These are phyloP conservation scores for Mrakia frigida DNA, from an alignment of 768 basidiomycete genomes.

Conservation along the genomic window DNA sequence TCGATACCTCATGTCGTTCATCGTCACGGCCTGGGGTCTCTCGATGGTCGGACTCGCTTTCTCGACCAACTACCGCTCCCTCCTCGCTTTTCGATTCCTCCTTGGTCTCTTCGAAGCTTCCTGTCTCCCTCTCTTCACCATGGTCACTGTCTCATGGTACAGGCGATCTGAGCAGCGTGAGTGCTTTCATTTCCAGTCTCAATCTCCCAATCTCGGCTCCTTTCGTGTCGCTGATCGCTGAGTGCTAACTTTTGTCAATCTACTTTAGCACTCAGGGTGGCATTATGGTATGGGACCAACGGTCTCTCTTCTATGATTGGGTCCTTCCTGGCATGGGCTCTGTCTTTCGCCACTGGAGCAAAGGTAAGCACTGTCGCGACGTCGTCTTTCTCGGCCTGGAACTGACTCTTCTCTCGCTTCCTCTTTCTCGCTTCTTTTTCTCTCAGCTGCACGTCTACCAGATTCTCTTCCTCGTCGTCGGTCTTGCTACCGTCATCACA, in stretches of 20 bases:
- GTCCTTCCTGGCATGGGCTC: conserved; percentile 49
- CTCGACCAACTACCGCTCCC: conserved; percentile 35
- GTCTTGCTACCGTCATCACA: conserved; percentile 47
- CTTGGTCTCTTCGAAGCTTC: conserved; percentile 45
- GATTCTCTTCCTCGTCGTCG: conserved; percentile 52
- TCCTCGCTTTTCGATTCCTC: conserved; percentile 44
- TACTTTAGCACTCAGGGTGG: conserved; percentile 32
- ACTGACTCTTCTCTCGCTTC: background rate
- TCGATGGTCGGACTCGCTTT: conserved; percentile 38
- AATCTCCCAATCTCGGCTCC: no score
- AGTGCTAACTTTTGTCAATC: no score
- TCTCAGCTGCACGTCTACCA: conserved; percentile 46
- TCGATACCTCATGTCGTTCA: conserved; percentile 28
- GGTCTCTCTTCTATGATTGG: conserved; percentile 50
- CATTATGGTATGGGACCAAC: conserved; percentile 49
- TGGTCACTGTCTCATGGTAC: conserved; percentile 41
- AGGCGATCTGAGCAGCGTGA: conserved; percentile 36
- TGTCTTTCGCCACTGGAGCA: conserved; percentile 47
- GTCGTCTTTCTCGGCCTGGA: background rate
- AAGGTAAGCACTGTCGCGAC: background rate
- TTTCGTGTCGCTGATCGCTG: no score
- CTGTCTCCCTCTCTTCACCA: conserved; percentile 45
- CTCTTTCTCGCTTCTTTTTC: background rate
- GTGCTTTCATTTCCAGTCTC: background rate
- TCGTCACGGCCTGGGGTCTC: conserved; percentile 37